A percentile compares a stretch with the other conserved stretches of the same genome.
phyloP scores from a whole-genome alignment of 805 yeast species.

The Ogataea pilisensis region DNA sequence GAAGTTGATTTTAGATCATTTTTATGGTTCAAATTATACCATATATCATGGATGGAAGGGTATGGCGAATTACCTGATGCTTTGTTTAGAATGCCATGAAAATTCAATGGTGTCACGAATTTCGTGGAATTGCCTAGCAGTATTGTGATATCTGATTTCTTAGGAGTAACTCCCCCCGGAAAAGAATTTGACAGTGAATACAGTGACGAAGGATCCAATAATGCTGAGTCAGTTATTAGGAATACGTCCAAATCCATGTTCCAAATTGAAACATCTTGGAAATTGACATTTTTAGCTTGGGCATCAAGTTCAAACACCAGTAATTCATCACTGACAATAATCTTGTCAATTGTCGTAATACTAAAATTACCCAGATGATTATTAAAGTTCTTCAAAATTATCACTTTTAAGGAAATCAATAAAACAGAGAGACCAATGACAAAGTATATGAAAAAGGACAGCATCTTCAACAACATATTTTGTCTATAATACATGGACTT shows the following conservation, averaged over 20 bases:
- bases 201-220: slow-evolving; percentile 7
- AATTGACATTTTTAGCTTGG: slow-evolving; percentile 23
- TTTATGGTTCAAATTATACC: slow-evolving; percentile 22
- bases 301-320: slow-evolving; percentile 30
- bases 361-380: slow-evolving; percentile 24
- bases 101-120: slow-evolving; percentile 30
- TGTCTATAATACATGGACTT: slow-evolving; percentile 26
- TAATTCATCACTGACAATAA: slow-evolving; percentile 30
- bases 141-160: slow-evolving; percentile 26
- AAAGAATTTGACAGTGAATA: not conserved
- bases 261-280: slow-evolving; percentile 31
- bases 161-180: not conserved
- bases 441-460: slow-evolving; percentile 15
- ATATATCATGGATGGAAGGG: slow-evolving; percentile 15
- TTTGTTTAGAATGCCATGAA: slow-evolving; percentile 23
- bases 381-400: slow-evolving; percentile 26
- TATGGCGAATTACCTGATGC: slow-evolving; percentile 5
- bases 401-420: slow-evolving; percentile 13
- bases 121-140: slow-evolving; percentile 29
- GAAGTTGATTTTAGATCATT: slow-evolving; percentile 5
- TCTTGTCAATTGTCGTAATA: slow-evolving; percentile 23
- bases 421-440: slow-evolving; percentile 8
- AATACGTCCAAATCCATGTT: slow-evolving; percentile 32
- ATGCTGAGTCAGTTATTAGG: slow-evolving; percentile 22
- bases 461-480: slow-evolving; percentile 15